These are phyloP conservation scores for Alternaria postmessia DNA, from an alignment of 2,329 filamentous ascomycete genomes.

Conservation along the genomic window DNA sequence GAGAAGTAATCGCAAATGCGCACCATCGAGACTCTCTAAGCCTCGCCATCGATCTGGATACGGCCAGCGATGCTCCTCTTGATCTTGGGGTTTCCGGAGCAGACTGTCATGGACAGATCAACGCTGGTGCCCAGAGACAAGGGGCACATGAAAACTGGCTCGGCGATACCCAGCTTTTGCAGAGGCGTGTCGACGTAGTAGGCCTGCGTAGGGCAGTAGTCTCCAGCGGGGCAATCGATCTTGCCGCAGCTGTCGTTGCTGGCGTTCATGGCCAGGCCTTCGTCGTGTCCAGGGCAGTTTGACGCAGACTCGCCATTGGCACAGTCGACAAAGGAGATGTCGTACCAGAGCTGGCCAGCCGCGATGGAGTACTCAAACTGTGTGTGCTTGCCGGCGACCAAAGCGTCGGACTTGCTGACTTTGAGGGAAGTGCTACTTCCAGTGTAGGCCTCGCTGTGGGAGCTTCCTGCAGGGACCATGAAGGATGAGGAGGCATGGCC, in stretches of 20 bases:
- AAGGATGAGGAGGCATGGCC: slow-evolving; percentile 14
- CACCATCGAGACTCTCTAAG: background rate
- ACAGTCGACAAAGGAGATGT: slow-evolving; percentile 42
- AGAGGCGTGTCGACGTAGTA: slow-evolving; percentile 37
- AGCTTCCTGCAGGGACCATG: slow-evolving; percentile 26
- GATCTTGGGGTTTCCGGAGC: slow-evolving; percentile 25
- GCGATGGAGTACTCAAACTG: slow-evolving; percentile 41
- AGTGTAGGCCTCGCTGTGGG: slow-evolving; percentile 31
- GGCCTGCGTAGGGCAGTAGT: slow-evolving; percentile 35
- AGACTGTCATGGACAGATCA: slow-evolving; percentile 34
- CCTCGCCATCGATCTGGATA: slow-evolving; percentile 16
- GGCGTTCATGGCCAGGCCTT: slow-evolving; percentile 31
- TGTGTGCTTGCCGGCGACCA: slow-evolving; percentile 31
- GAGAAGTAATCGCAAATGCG: background rate
- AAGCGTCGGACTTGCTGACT: slow-evolving; percentile 34
- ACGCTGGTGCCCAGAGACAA: slow-evolving; percentile 21
- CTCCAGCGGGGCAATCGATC: slow-evolving; percentile 25
- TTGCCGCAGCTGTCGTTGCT: slow-evolving; percentile 17
- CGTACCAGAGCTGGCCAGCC: slow-evolving; percentile 32
- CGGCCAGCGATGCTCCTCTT: slow-evolving; percentile 39
- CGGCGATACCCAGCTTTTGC: slow-evolving; percentile 30
- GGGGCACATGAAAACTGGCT: slow-evolving; percentile 36
- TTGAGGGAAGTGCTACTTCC: slow-evolving; percentile 32
- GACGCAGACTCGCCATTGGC: slow-evolving; percentile 29
- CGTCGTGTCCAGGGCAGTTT: slow-evolving; percentile 33